Percentiles rank a stretch among this genome's conserved stretches.
phyloP scores from a whole-genome alignment of 306 rosid genomes.

The Rosa lucieae region DNA sequence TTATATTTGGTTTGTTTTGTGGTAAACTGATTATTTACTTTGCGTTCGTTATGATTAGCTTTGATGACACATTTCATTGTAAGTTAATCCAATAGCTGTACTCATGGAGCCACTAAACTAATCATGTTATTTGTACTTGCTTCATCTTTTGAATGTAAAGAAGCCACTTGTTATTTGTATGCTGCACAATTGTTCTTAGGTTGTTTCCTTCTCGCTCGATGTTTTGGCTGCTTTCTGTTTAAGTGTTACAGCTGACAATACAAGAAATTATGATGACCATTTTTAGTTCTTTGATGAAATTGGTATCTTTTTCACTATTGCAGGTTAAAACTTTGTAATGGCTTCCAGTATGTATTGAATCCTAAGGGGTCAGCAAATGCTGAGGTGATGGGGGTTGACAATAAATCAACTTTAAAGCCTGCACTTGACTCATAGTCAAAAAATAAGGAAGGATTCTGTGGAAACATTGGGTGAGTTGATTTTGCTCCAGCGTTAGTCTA shows the following conservation, averaged over 20 bases:
- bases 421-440: constrained; percentile 52
- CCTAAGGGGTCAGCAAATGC: constrained; percentile 66
- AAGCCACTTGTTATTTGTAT: not conserved
- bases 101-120: not conserved
- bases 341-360: constrained; percentile 65
- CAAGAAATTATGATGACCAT: not conserved
- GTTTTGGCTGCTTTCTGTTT: not conserved
- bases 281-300: not conserved
- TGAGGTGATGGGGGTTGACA: constrained; percentile 81
- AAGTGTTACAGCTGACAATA: not conserved
- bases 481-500: constrained; percentile 56
- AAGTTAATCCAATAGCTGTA: not conserved
- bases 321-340: constrained; percentile 73
- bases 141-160: not conserved
- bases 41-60: not conserved
- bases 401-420: constrained; percentile 63
- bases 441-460: constrained; percentile 64
- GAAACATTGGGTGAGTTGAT: constrained; percentile 59
- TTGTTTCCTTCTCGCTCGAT: not conserved
- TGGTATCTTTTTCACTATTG: constrained; percentile 16
- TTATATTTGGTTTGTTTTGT: not conserved
- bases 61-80: not conserved
- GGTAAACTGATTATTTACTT: not conserved
- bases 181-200: not conserved
- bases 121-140: not conserved